Evolutionary conservation across 192 early-diverging fungal species (phyloP).

Genomic region (Jimgerdemannia lactiflua): DNA sequence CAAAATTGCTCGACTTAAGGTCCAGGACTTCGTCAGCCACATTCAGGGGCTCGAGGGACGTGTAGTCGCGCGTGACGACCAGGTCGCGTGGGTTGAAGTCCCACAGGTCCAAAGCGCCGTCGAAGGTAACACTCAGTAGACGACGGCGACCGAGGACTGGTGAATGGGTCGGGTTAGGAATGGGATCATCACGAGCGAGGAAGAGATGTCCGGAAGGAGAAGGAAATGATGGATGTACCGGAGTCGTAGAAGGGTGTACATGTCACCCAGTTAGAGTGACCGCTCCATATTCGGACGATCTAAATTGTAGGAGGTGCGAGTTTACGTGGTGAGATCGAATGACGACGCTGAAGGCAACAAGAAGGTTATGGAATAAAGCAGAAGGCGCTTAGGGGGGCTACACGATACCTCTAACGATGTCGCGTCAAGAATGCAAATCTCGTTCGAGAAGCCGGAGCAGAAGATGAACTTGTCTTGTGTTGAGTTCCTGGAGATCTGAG

Average conservation of each 20-base stretch:
- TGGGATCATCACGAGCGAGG: too few species aligned
- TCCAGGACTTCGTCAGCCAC: not conserved
- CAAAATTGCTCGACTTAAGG: not conserved
- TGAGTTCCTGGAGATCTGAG: constrained; percentile 9
- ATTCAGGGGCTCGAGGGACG: not conserved
- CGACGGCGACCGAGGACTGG: constrained; percentile 32
- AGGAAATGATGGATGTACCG: constrained; percentile 28
- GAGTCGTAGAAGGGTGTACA: constrained; percentile 45
- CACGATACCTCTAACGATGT: constrained; percentile 42
- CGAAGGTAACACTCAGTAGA: constrained; percentile 41
- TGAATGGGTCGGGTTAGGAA: constrained; percentile 1
- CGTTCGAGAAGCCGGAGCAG: constrained; percentile 49
- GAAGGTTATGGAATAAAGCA: too few species aligned
- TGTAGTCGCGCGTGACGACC: not conserved
- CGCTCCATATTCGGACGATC: constrained; percentile 56
- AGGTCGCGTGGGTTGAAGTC: constrained; percentile 32
- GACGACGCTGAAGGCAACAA: too few species aligned
- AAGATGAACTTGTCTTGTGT: constrained; percentile 39
- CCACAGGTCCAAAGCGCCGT: constrained; percentile 50
- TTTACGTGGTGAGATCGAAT: too few species aligned
- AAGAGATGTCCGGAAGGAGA: not conserved
- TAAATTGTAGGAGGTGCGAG: constrained; percentile 3
- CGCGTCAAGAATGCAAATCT: constrained; percentile 48
- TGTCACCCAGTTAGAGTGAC: constrained; percentile 52
- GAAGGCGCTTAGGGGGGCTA: not conserved